Conservation (phyloP, 306 rosid species). For the Fagus sylvatica region DNA sequence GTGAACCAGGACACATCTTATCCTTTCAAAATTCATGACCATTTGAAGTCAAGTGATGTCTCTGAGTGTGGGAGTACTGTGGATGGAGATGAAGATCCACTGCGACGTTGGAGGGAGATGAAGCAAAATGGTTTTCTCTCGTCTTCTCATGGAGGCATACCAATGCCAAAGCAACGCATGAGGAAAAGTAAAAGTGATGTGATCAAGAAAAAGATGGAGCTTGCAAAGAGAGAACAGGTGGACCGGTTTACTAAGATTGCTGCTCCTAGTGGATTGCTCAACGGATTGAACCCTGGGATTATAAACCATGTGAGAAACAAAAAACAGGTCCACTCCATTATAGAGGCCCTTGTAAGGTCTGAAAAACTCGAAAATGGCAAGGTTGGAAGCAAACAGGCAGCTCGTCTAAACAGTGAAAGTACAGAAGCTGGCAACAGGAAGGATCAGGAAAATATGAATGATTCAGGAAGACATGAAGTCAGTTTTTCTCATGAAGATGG, state of each 20-base stretch:
- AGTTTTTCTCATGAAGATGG: conserved; percentile 38
- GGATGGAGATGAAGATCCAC: conserved; percentile 71
- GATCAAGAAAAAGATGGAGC: conserved; percentile 72
- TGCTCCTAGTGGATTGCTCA: conserved; percentile 97
- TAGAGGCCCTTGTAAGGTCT: conserved; percentile 83
- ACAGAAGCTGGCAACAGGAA: conserved; percentile 36
- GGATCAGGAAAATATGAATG: conserved; percentile 40
- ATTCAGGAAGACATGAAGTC: conserved; percentile 35
- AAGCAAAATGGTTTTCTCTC: conserved; percentile 91
- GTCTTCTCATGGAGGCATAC: conserved; percentile 83
- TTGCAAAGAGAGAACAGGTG: conserved; percentile 85
- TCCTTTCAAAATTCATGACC: conserved; percentile 38
- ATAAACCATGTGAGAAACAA: conserved; percentile 96
- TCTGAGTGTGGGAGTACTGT: conserved; percentile 84
- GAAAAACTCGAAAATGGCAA: conserved; percentile 57
- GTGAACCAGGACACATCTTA: conserved; percentile 34
- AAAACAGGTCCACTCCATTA: conserved; percentile 90
- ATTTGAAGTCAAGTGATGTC: conserved; percentile 54
- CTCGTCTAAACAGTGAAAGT: conserved; percentile 37
- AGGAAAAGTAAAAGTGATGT: conserved; percentile 68
- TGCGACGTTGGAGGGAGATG: conserved; percentile 77
- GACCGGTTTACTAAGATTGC: conserved; percentile 82
- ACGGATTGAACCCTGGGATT: conserved; percentile 93
- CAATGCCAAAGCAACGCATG: conserved; percentile 75
- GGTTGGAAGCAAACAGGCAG: conserved; percentile 47